Evolutionary conservation across 2,329 filamentous ascomycete species (phyloP).

Genomic region (Talaromyces piceae): DNA sequence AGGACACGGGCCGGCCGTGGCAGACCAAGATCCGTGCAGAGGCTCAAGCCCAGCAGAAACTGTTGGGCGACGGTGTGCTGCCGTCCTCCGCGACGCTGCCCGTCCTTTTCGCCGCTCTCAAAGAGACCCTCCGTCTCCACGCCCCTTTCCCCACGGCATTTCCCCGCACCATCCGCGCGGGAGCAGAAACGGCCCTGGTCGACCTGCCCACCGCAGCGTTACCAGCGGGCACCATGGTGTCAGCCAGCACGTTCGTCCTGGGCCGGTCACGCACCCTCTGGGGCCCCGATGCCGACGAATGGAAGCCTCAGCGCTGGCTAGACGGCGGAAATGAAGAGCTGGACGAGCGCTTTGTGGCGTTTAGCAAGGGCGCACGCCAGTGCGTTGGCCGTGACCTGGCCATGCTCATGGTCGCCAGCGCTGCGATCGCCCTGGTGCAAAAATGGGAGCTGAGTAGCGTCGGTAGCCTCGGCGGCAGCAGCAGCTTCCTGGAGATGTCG

Average conservation of each 20-base stretch:
- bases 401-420: slow-evolving; percentile 12
- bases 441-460: slow-evolving; percentile 11
- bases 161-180: slow-evolving; percentile 14
- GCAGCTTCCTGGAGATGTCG: slow-evolving; percentile 16
- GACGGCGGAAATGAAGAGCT: slow-evolving; percentile 10
- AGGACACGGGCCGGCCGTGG: slow-evolving; percentile 12
- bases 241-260: slow-evolving; percentile 15
- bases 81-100: background rate
- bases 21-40: slow-evolving; percentile 13
- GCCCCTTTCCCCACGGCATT: slow-evolving; percentile 15
- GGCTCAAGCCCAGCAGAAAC: background rate
- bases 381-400: slow-evolving; percentile 16
- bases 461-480: slow-evolving; percentile 12
- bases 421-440: slow-evolving; percentile 9
- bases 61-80: background rate
- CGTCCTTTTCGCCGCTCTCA: slow-evolving; percentile 15
- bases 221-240: slow-evolving; percentile 15
- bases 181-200: slow-evolving; percentile 13
- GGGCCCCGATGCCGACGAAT: slow-evolving; percentile 13
- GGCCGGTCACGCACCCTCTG: slow-evolving; percentile 15
- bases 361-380: slow-evolving; percentile 15
- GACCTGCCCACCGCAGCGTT: slow-evolving; percentile 9
- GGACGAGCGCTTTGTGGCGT: slow-evolving; percentile 14
- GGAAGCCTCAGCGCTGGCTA: slow-evolving; percentile 15
- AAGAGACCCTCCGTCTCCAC: slow-evolving; percentile 14